Conservation (phyloP, 2,329 filamentous ascomycete species). For the Bipolaris sorokiniana region DNA sequence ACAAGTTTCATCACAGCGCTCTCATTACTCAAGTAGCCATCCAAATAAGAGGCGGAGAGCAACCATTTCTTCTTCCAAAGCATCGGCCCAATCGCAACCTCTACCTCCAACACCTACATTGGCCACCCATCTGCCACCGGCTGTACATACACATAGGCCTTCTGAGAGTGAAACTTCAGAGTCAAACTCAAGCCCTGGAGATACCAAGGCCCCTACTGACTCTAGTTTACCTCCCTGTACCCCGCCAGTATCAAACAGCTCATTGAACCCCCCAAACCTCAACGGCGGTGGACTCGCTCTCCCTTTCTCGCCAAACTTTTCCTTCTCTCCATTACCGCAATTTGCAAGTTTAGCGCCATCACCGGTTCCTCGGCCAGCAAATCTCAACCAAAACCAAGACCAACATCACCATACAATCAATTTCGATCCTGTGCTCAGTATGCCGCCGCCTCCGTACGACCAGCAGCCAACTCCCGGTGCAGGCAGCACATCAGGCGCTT, state of each 20-base stretch:
- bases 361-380: conserved; percentile 33
- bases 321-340: conserved; percentile 43
- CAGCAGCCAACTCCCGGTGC: conserved; percentile 55
- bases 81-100: conserved; percentile 28
- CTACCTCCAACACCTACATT: conserved; percentile 41
- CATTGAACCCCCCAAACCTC: conserved; percentile 23
- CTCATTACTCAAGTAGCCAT: conserved; percentile 39
- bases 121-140: conserved; percentile 32
- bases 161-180: conserved; percentile 34
- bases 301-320: conserved; percentile 53
- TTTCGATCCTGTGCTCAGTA: conserved; percentile 51
- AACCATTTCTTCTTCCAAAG: conserved; percentile 36
- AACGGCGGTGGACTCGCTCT: conserved; percentile 36
- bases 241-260: conserved; percentile 31
- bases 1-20: conserved; percentile 28
- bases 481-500: conserved; percentile 50
- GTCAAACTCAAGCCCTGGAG: conserved; percentile 32
- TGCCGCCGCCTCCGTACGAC: conserved; percentile 49
- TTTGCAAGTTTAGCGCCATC: conserved; percentile 43
- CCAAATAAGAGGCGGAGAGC: conserved; percentile 46
- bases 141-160: conserved; percentile 23
- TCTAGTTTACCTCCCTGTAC: conserved; percentile 37
- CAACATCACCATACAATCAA: conserved; percentile 25
- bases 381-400: conserved; percentile 28
- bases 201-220: conserved; percentile 28